These are phyloP conservation scores for Gossypium herbaceum DNA, from an alignment of 345 rosid species.

Conservation along the genomic window DNA sequence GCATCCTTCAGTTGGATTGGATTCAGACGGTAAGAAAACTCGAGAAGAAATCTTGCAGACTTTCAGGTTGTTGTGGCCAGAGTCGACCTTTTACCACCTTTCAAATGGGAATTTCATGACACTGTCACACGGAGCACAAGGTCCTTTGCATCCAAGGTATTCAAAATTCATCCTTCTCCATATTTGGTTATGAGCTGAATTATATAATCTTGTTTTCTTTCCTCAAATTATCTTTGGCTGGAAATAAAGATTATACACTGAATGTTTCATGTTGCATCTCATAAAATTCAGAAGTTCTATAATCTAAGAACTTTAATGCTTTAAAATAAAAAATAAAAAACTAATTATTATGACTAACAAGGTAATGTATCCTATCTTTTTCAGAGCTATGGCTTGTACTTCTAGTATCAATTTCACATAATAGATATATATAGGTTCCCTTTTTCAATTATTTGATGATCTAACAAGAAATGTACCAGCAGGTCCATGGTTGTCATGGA, in stretches of 20 bases:
- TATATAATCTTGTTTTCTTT: not conserved
- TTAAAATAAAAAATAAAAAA: too few species aligned
- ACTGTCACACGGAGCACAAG: slow-evolving; percentile 21
- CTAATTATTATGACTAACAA: not conserved
- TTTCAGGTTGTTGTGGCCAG: slow-evolving; percentile 17
- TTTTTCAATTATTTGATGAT: not conserved
- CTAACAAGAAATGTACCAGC: slow-evolving; percentile 4
- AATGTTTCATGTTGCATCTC: not conserved
- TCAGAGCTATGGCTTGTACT: not conserved
- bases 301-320: not conserved
- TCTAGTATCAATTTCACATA: not conserved
- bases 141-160: slow-evolving; percentile 28
- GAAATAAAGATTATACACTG: not conserved
- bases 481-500: slow-evolving; percentile 47
- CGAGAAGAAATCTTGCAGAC: slow-evolving; percentile 20
- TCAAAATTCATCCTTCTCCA: not conserved
- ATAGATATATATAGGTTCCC: not conserved
- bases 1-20: slow-evolving; percentile 21
- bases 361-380: not conserved
- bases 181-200: not conserved
- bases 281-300: not conserved
- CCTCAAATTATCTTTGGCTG: not conserved
- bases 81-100: slow-evolving; percentile 16
- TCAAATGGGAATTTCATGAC: slow-evolving; percentile 35
- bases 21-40: slow-evolving; percentile 11